Evolutionary conservation across 2,329 filamentous ascomycete genomes (phyloP), one percentile per base, ranked within the genome.

Genomic region (Niveomyces coronatus): DNA sequence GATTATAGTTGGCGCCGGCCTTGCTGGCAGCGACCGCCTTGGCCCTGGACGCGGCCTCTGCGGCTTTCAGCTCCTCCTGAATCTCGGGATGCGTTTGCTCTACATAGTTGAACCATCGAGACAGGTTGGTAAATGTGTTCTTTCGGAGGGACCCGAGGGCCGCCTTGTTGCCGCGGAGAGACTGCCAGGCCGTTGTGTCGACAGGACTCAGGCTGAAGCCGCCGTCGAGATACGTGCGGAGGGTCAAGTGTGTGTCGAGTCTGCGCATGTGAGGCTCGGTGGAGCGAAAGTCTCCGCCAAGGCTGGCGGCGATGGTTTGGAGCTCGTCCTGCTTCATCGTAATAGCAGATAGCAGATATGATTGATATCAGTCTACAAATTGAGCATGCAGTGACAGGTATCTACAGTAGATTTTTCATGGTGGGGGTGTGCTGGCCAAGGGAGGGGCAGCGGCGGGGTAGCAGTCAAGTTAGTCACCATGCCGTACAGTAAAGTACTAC

Each of bases 71-170:
- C 41, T 82, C 80, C 47, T 68, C 63, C 53, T 79, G 71, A 42
- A 86, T 75, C 70, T 87, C 85, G 13, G 82, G 82, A 60, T 88
- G 83, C 26, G 74, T 76, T 50, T 85, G 76, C 60, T 94, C 86
- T 48, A 96, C 70, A 58, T 82, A 94, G 51, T 69, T 74, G 62
- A 88, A 94, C 89, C 89, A 96, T 47, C 89, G 76, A 38, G 76
- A 75, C 44, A 94, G 61, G 59, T 91, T 94, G 42, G 73, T 67
- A 49, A 89, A 76, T 19, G 76, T 66, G 31, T 80, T 83, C 62
- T 85, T 85, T 63, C 85, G 84, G 50, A 94, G 71, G 49, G 84
- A 85, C 4, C 84, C 78, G 48, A 83, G 72, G 14, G 85, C 82
- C n/a, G 87, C 84, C 44, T 85, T 81, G 66, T 94, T 95, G 50